These are phyloP conservation scores for Schoenoplectus triqueter DNA, from an alignment of 202 grass and related monocot species.

Conservation along the genomic window DNA sequence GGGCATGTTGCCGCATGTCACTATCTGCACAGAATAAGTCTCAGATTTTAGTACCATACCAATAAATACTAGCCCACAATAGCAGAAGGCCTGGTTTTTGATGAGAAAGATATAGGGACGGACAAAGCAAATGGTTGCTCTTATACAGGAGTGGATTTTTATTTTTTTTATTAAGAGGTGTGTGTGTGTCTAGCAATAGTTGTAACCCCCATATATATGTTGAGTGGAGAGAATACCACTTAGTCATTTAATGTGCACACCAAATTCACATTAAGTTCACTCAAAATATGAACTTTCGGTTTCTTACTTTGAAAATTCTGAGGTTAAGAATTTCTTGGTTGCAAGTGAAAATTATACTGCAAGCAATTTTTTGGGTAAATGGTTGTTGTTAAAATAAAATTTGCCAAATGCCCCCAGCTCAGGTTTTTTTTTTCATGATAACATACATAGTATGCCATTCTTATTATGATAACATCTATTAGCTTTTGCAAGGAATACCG, in stretches of 20 bases:
- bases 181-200: not conserved
- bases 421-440: not conserved
- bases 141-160: not conserved
- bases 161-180: not conserved
- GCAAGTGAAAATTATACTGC: not conserved
- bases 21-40: conserved; percentile 43
- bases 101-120: not conserved
- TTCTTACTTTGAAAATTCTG: not conserved
- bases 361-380: not conserved
- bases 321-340: not conserved
- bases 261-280: not conserved
- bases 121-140: not conserved
- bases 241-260: conserved; percentile 10
- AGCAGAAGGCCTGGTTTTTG: not conserved
- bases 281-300: not conserved
- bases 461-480: not conserved
- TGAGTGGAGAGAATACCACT: too few relatives aligned
- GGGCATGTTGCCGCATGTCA: conserved; percentile 80
- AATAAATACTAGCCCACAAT: not conserved
- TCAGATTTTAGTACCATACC: conserved; percentile 33
- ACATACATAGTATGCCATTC: too few relatives aligned
- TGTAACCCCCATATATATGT: not conserved
- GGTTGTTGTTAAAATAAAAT: not conserved
- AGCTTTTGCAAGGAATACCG: not conserved
- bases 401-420: not conserved